These are phyloP conservation scores for Fusarium phyllophilum DNA, from an alignment of 2,329 filamentous ascomycete species.

Conservation along the genomic window DNA sequence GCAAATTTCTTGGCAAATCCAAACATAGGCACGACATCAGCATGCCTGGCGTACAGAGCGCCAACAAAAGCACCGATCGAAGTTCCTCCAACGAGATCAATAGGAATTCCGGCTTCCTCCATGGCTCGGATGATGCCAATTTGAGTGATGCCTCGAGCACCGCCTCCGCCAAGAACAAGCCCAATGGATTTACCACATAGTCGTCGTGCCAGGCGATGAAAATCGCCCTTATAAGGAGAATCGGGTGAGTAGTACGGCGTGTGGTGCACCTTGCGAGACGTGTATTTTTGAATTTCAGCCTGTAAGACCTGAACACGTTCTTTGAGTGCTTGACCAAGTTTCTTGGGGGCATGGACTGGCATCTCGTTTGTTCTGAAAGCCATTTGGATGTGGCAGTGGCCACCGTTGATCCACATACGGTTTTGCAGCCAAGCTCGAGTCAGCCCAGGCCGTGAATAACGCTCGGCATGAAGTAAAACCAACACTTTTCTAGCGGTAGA, in stretches of 20 bases:
- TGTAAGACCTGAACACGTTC: slow-evolving; percentile 94
- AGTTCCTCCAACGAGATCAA: slow-evolving; percentile 94
- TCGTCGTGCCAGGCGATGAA: slow-evolving; percentile 88
- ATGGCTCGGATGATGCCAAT: slow-evolving; percentile 94
- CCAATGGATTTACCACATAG: slow-evolving; percentile 95
- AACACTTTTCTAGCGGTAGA: slow-evolving; percentile 94
- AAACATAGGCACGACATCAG: slow-evolving; percentile 96
- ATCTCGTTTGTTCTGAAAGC: slow-evolving; percentile 80
- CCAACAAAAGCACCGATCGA: slow-evolving; percentile 97
- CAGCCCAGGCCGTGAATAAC: slow-evolving; percentile 85
- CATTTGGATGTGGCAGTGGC: slow-evolving; percentile 98
- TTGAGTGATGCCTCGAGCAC: slow-evolving; percentile 90
- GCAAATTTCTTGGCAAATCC: slow-evolving; percentile 97
- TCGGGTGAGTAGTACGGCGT: slow-evolving; percentile 90
- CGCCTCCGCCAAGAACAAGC: slow-evolving; percentile 91
- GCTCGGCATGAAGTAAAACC: slow-evolving; percentile 87
- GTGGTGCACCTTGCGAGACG: slow-evolving; percentile 89
- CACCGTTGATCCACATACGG: slow-evolving; percentile 96
- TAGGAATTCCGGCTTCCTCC: slow-evolving; percentile 95
- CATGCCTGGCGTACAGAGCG: slow-evolving; percentile 93
- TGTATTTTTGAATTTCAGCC: slow-evolving; percentile 98
- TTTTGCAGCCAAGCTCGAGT: slow-evolving; percentile 92
- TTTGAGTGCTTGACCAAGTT: slow-evolving; percentile 86
- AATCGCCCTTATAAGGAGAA: slow-evolving; percentile 94
- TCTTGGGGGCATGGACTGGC: slow-evolving; percentile 78